phyloP scores from a whole-genome alignment of 352 stramenopile genomes.

The Phytophthora kernoviae region DNA sequence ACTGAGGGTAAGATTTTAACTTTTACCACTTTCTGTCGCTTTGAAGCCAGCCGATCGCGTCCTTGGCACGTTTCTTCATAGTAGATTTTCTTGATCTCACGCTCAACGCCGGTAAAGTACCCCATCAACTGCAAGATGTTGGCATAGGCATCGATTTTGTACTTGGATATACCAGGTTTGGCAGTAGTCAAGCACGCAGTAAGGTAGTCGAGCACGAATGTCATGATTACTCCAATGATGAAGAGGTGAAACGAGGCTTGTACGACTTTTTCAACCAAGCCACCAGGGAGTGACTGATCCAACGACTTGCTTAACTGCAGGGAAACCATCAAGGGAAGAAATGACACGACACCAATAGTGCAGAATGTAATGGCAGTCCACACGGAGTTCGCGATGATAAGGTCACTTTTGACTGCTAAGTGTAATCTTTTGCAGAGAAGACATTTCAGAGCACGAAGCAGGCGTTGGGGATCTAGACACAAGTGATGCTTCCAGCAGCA shows the following conservation, averaged over 20 bases:
- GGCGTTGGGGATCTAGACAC: conserved; percentile 13
- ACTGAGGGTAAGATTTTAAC: neutral
- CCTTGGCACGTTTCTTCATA: conserved; percentile 18
- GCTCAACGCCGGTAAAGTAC: conserved; percentile 14
- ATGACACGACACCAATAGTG: conserved; percentile 2
- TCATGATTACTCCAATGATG: neutral
- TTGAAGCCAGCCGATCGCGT: conserved; percentile 2
- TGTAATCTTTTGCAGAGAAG: conserved; percentile 16
- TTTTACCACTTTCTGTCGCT: neutral
- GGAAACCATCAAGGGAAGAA: conserved; percentile 6
- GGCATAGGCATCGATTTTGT: conserved; percentile 30
- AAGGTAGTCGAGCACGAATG: conserved; percentile 2
- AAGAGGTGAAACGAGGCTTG: conserved; percentile 10
- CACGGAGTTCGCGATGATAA: conserved; percentile 18
- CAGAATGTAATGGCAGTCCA: conserved; percentile 14
- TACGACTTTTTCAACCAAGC: conserved; percentile 9
- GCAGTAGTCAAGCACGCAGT: conserved; percentile 1
- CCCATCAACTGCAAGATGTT: conserved; percentile 6
- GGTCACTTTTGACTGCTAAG: conserved; percentile 6
- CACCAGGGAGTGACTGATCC: neutral
- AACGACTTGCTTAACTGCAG: conserved; percentile 4
- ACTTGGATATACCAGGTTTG: neutral
- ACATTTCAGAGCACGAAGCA: conserved; percentile 16
- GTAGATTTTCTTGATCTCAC: conserved; percentile 20
- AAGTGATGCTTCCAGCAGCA: conserved; percentile 15